Percentiles rank a stretch among this genome's conserved stretches.
These are phyloP conservation scores for Termitomyces sp. DNA, from an alignment of 1,284 basidiomycete genomes.

Conservation along the genomic window DNA sequence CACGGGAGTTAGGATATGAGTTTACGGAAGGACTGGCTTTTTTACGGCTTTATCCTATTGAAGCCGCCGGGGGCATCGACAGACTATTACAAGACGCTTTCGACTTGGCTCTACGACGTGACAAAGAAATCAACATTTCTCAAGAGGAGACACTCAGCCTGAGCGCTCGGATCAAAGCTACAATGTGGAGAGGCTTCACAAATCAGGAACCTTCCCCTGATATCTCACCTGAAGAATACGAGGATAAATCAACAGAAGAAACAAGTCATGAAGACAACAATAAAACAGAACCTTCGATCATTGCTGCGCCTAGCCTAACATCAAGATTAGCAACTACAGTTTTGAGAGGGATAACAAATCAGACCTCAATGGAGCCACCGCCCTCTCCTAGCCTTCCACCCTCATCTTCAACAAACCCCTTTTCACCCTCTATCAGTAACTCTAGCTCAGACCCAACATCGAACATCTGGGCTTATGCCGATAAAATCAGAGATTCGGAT, in stretches of 20 bases:
- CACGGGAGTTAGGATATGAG: constrained; percentile 56
- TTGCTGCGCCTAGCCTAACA: constrained; percentile 34
- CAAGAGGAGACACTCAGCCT: constrained; percentile 38
- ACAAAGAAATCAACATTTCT: constrained; percentile 31
- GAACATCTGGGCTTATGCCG: constrained; percentile 63
- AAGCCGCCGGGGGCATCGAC: constrained; percentile 63
- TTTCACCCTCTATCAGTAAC: constrained; percentile 27
- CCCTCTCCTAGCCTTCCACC: constrained; percentile 39
- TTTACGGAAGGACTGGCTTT: constrained; percentile 63
- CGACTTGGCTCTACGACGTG: constrained; percentile 52
- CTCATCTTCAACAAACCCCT: constrained; percentile 27
- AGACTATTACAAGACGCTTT: constrained; percentile 61
- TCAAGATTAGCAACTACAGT: constrained; percentile 56
- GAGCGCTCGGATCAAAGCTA: constrained; percentile 52
- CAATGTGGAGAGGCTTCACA: constrained; percentile 64
- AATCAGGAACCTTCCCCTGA: constrained; percentile 41
- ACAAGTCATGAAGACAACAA: constrained; percentile 35
- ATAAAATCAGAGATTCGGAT: constrained; percentile 68
- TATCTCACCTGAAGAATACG: constrained; percentile 27
- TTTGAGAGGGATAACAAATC: constrained; percentile 73
- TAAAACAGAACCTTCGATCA: constrained; percentile 37
- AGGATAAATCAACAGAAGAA: constrained; percentile 26
- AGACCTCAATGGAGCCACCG: constrained; percentile 63
- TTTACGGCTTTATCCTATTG: constrained; percentile 59
- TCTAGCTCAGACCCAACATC: constrained; percentile 16